These are phyloP conservation scores for Cadophora luteo-olivacea DNA, from an alignment of 2,329 filamentous ascomycete genomes.

Conservation along the genomic window DNA sequence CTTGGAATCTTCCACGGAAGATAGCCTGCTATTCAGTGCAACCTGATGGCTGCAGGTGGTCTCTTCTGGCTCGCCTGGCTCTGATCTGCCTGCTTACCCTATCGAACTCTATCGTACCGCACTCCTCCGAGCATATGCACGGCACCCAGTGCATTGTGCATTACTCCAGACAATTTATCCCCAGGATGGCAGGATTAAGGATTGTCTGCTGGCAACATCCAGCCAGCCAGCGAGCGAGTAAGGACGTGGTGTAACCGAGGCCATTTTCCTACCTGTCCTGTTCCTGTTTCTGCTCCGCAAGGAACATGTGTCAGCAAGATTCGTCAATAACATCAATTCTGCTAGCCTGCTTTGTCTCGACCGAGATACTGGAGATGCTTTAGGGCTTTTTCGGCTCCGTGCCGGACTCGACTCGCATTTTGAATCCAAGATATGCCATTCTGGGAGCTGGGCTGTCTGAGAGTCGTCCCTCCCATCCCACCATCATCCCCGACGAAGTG, in stretches of 20 bases:
- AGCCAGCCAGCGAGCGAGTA: slow-evolving; percentile 4
- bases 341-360: neutral
- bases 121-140: slow-evolving; percentile 7
- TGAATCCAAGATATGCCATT: slow-evolving; percentile 2
- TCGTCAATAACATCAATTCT: neutral
- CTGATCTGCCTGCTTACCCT: neutral
- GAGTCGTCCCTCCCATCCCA: neutral
- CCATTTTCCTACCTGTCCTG: neutral
- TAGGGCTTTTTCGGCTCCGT: neutral
- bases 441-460: slow-evolving; percentile 7
- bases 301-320: neutral
- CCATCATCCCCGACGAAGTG: slow-evolving; percentile 2
- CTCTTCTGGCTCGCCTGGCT: neutral
- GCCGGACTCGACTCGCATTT: neutral
- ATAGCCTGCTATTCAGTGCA: neutral
- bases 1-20: neutral
- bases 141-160: slow-evolving; percentile 11
- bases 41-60: neutral
- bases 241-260: slow-evolving; percentile 3
- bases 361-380: slow-evolving; percentile 8
- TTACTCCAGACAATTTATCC: slow-evolving; percentile 12
- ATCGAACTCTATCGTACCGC: slow-evolving; percentile 9
- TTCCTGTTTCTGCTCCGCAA: slow-evolving; percentile 15
- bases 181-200: slow-evolving; percentile 16
- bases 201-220: neutral